These are phyloP conservation scores for Agaricus blazei DNA, from an alignment of 768 basidiomycete species.

Conservation along the genomic window DNA sequence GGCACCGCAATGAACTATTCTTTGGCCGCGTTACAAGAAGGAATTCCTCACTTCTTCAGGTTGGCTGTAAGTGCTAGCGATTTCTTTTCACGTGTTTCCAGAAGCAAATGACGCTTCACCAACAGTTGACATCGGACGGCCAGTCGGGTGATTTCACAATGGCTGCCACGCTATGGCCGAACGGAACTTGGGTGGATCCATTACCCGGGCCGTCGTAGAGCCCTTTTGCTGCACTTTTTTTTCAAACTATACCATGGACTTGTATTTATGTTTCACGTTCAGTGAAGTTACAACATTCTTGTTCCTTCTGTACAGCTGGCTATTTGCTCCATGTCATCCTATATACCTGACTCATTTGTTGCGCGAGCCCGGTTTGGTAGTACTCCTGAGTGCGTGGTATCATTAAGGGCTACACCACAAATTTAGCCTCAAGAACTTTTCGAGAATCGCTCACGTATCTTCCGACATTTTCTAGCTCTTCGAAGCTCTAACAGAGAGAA, in stretches of 20 bases:
- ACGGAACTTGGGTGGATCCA: constrained; percentile 80
- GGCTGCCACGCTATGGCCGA: constrained; percentile 70
- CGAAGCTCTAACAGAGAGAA: too few relatives aligned
- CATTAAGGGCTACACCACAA: too few relatives aligned
- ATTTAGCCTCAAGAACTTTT: too few relatives aligned
- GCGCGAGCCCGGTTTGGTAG: too few relatives aligned
- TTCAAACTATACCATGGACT: background rate
- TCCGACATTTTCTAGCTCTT: too few relatives aligned
- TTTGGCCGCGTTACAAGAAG: constrained; percentile 53
- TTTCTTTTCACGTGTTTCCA: background rate
- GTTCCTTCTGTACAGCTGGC: background rate
- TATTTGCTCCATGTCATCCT: too few relatives aligned
- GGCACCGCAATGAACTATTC: constrained; percentile 69
- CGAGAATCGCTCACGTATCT: too few relatives aligned
- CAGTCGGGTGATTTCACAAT: constrained; percentile 73
- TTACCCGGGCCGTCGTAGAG: constrained; percentile 56
- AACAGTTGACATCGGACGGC: constrained; percentile 43
- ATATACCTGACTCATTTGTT: too few relatives aligned
- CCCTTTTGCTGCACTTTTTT: background rate
- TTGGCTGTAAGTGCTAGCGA: constrained; percentile 54
- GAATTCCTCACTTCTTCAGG: constrained; percentile 73
- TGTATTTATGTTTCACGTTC: background rate
- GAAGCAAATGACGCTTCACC: constrained; percentile 4
- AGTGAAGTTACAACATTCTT: background rate
- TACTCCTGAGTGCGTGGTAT: too few relatives aligned